Conservation (phyloP, 2,329 filamentous ascomycete genomes). For the Neonectria faginata region DNA sequence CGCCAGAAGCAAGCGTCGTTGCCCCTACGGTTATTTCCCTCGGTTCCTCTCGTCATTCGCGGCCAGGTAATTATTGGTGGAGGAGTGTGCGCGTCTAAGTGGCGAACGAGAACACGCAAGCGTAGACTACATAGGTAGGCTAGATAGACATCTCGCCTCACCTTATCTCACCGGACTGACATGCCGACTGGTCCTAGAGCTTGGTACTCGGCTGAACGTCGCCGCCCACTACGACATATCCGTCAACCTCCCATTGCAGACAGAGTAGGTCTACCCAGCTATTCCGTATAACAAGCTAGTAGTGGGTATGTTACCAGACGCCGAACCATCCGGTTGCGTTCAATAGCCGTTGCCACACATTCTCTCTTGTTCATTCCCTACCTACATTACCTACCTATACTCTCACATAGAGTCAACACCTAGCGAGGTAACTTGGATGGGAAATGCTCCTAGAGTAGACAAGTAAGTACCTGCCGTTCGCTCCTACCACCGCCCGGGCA, state of each 20-base stretch:
- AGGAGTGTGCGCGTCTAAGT: constrained; percentile 3
- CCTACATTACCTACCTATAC: not conserved
- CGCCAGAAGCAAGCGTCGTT: constrained; percentile 10
- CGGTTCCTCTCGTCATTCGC: not conserved
- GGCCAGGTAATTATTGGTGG: too few relatives aligned
- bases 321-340: constrained; percentile 2
- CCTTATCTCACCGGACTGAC: constrained; percentile 21
- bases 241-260: not conserved
- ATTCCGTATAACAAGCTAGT: not conserved
- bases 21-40: not conserved
- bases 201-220: not conserved
- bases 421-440: not conserved
- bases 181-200: not conserved
- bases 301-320: not conserved
- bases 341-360: not conserved
- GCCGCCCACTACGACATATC: not conserved
- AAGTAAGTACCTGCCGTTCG: not conserved
- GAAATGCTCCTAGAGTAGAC: not conserved
- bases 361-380: not conserved
- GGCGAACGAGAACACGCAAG: constrained; percentile 17
- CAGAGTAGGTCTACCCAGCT: not conserved
- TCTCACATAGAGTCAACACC: not conserved
- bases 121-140: not conserved
- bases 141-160: constrained; percentile 19
- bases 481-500: constrained; percentile 1